Conservation (phyloP, 1,284 basidiomycete genomes). For the Microbotryum intermedium region DNA sequence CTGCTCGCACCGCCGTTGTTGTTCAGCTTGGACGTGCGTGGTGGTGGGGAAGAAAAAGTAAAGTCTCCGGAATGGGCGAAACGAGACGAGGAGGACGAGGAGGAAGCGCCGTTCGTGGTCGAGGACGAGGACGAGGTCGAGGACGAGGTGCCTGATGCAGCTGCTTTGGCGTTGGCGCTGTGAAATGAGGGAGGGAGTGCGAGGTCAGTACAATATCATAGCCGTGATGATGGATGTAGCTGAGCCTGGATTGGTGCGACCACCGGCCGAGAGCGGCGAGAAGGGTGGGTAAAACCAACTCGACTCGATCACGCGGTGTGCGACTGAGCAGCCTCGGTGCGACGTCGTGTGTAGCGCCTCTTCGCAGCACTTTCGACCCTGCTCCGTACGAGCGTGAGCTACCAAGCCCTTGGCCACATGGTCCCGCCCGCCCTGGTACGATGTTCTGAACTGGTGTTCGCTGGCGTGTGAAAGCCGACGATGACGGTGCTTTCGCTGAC, state of each 20-base stretch:
- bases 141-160: no score
- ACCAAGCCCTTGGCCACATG: no score
- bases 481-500: no score
- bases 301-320: background rate
- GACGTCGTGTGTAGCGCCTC: background rate
- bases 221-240: no score
- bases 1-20: background rate
- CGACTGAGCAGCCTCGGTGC: background rate
- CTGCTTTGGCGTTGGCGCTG: no score
- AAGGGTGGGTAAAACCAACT: background rate
- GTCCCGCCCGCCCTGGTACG: no score
- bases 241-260: no score
- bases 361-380: background rate
- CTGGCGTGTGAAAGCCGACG: background rate
- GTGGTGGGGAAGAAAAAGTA: constrained; percentile 5
- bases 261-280: background rate
- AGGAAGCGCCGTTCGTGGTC: background rate
- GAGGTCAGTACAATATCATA: no score
- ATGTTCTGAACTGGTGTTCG: background rate
- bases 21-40: background rate
- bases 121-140: background rate
- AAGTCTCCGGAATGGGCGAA: constrained; percentile 19
- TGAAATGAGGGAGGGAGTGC: no score
- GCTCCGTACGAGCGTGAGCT: no score
- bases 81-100: background rate